Evolutionary conservation across 192 early-diverging fungal species (phyloP), one percentile per base, ranked within the genome.

Genomic region (Backusella australiensis): DNA sequence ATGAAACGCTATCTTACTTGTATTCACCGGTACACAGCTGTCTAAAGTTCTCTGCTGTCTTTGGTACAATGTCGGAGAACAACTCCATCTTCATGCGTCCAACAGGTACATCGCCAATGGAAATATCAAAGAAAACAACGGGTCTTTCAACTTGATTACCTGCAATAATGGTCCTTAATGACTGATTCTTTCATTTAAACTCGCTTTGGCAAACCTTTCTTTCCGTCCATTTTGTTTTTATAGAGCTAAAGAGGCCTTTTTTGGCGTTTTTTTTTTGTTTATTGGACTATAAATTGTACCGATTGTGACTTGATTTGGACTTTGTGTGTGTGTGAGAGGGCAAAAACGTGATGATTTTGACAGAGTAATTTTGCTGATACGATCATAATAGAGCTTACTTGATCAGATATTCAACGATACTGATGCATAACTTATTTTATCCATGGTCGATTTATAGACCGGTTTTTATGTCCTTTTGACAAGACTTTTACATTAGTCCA

Each of bases 21-120:
- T 90, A 93, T 87, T 97, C 96, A 56, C 96, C 96, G 29, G 95
- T 96, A 77, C 96, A 97, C 11, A 97, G 75, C 83, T 97, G 96
- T 74, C 94, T 88, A 81, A 96, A 94, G 83, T 94, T 96, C 78
- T 94, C 93, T 8, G 90, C 93, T 1, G 93, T 94, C 69, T 88
- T 90, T 19, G 93, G 93, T 0, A 90, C 91, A 68, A 86, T 85
- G 53, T 93, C 88, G 1, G 88, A 88, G 79, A 93, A 94, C 32
- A 91, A 81, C 75, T 91, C 91, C 89, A 91, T 91, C 81, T 89
- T 90, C 81, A 91, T 90, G n/a, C 89, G 81, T 36, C 86, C 88
- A 12, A 86, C 84, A 9, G 87, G 84, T 26, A 87, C 78, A 66
- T 83, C 86, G 67, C 92, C 93, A 78, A 95, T 95, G 23, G 90